Base-by-base conservation (phyloP, 768 basidiomycete genomes). In the Hericium alpestre region DNA sequence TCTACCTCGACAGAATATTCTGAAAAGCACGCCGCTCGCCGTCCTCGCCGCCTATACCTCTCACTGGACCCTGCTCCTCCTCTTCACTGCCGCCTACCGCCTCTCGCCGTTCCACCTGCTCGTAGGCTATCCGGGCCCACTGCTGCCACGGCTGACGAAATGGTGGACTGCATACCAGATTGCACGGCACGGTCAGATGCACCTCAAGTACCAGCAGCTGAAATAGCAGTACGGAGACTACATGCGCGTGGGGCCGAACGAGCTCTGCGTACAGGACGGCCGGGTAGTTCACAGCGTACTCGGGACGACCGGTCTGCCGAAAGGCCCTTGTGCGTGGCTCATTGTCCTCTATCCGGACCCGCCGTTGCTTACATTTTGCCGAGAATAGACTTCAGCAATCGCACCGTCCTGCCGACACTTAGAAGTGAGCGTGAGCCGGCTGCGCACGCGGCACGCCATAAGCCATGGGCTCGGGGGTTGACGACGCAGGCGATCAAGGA, bases 181-280 rank as follows among this genome's bases (percentile, higher is more conserved):
- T 2, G 54, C 49, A 27, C 15, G n/a, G 12, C 8, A 22, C 10
- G 67, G 57, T n/a, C 61, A 57, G 57, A 77, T 79, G 51, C 76
- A 82, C 60, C 63, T 71, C 2, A 73, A 75, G 58, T 76, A 77
- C 59, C 64, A 70, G 18, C 60, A 66, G 18, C 64, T 83, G n/a
- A 83, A 84, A 61, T 69, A 74, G 43, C 71, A 70, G 50, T 84
- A 82, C 53, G 84, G 83, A 2, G 74, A 80, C 51, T 70, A 79
- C 18, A 80, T 84, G 38, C 70, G 83, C 61, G 74, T 41, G 11
- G 40, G 80, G 54, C 83, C 80, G 1, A 84, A 84, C 54, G 82
- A 83, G 51, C 57, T 84, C 7, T 81, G 78, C 0, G 74, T 84
- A 51, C 65, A 74, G 43, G 73, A 79, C 58, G 72, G 68, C 3